Evolutionary conservation across 805 yeast genomes (phyloP).

Genomic region (Zygosaccharomyces kombuchaensis): DNA sequence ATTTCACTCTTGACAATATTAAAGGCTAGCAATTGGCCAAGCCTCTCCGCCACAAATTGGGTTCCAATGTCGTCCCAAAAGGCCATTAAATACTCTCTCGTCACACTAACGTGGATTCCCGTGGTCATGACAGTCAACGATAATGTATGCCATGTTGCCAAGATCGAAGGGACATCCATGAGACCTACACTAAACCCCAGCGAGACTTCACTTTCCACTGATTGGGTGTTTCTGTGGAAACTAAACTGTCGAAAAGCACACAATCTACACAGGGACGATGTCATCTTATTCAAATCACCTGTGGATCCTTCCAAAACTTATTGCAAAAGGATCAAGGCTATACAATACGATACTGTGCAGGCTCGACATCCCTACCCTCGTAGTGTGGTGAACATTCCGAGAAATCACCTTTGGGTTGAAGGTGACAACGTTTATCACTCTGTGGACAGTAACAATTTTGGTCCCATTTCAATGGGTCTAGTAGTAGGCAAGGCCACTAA

Average conservation of each 20-base stretch:
- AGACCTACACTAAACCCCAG: constrained; percentile 82
- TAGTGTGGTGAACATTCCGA: constrained; percentile 56
- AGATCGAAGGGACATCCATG: constrained; percentile 81
- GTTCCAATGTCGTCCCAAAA: background rate
- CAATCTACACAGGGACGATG: constrained; percentile 57
- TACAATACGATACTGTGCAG: constrained; percentile 63
- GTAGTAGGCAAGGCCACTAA: constrained; percentile 69
- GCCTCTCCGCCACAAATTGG: background rate
- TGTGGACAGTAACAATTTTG: constrained; percentile 81
- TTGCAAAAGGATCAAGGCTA: constrained; percentile 74
- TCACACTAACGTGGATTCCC: constrained; percentile 69
- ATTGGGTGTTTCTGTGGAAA: constrained; percentile 68
- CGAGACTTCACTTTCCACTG: constrained; percentile 41
- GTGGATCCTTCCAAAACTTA: constrained; percentile 69
- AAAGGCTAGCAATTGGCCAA: background rate
- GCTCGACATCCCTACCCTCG: constrained; percentile 65
- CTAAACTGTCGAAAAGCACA: constrained; percentile 47
- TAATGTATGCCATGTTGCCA: constrained; percentile 67
- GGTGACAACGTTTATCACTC: constrained; percentile 83
- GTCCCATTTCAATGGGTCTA: constrained; percentile 79
- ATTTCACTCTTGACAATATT: background rate
- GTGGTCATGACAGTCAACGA: constrained; percentile 65
- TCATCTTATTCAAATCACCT: constrained; percentile 75
- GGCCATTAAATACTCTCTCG: constrained; percentile 24
- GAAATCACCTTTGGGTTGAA: constrained; percentile 89